Evolutionary conservation across 2,329 filamentous ascomycete species (phyloP).

Genomic region (Hypoxylon sp.): DNA sequence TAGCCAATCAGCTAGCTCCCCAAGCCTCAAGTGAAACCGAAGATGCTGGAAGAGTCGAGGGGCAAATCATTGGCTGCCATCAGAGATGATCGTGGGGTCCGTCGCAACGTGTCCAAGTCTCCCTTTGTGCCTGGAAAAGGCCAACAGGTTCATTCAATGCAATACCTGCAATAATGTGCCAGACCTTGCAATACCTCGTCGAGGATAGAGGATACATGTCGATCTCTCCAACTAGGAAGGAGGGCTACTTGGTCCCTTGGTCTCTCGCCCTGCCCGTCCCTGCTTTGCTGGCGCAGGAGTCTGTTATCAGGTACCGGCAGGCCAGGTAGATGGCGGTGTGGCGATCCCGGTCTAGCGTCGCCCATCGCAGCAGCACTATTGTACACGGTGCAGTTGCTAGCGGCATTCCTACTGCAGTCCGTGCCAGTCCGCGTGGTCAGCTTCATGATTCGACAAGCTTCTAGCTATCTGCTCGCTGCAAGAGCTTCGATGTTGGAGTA

Average conservation of each 20-base stretch:
- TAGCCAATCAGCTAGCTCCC: constrained; percentile 51
- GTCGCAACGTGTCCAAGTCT: constrained; percentile 52
- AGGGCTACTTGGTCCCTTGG: constrained; percentile 45
- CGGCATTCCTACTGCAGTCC: constrained; percentile 44
- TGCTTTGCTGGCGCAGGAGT: constrained; percentile 14
- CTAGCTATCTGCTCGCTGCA: constrained; percentile 33
- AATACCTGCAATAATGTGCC: constrained; percentile 18
- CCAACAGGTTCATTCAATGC: constrained; percentile 33
- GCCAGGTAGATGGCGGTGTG: constrained; percentile 52
- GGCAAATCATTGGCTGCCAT: constrained; percentile 43
- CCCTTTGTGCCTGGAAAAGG: constrained; percentile 42
- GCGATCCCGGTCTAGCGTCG: constrained; percentile 41
- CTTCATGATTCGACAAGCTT: constrained; percentile 48
- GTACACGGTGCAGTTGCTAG: constrained; percentile 52
- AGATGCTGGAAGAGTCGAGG: constrained; percentile 55
- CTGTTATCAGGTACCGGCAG: constrained; percentile 48
- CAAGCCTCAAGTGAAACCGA: constrained; percentile 57
- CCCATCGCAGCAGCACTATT: constrained; percentile 45
- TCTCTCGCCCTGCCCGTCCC: constrained; percentile 35
- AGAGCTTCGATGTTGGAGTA: constrained; percentile 22
- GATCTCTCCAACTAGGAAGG: constrained; percentile 40
- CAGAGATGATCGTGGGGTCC: constrained; percentile 39
- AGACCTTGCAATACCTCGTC: constrained; percentile 44
- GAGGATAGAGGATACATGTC: constrained; percentile 46
- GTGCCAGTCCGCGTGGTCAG: constrained; percentile 45